phyloP scores from a whole-genome alignment of 768 basidiomycete species.

The Boletus rubroflammeus region DNA sequence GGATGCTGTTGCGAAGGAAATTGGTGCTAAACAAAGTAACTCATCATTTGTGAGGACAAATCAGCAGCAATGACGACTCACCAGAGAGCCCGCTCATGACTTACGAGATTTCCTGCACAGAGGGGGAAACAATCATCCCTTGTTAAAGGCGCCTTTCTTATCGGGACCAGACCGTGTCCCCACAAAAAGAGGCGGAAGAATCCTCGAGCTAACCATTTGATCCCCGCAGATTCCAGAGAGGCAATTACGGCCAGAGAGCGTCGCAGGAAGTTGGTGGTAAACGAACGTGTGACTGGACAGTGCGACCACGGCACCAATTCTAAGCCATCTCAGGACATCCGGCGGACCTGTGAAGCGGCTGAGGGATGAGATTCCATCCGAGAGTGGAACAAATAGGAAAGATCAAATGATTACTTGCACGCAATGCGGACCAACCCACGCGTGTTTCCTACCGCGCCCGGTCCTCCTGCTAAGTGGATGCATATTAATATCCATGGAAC shows the following conservation, averaged over 20 bases:
- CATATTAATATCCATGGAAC: neutral
- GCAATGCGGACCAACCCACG: neutral
- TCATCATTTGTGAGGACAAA: neutral
- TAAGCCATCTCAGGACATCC: neutral
- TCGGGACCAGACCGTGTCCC: neutral
- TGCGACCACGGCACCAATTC: neutral
- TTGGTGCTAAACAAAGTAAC: neutral
- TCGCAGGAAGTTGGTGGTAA: neutral
- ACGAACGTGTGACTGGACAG: neutral
- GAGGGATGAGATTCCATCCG: neutral
- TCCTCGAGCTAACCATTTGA: neutral
- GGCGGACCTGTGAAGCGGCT: neutral
- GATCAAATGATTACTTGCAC: conserved; percentile 1
- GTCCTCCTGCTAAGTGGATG: neutral
- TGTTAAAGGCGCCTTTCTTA: neutral
- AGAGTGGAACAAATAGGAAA: neutral
- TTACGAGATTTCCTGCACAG: neutral
- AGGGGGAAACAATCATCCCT: neutral
- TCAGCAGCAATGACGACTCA: neutral
- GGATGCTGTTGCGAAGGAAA: neutral
- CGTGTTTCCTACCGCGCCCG: neutral
- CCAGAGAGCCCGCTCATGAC: neutral
- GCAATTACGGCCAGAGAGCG: neutral
- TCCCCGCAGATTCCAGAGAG: neutral
- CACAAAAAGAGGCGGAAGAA: neutral